Evolutionary conservation across 441 rosid genomes (phyloP).

Genomic region (Metrosideros polymorpha): DNA sequence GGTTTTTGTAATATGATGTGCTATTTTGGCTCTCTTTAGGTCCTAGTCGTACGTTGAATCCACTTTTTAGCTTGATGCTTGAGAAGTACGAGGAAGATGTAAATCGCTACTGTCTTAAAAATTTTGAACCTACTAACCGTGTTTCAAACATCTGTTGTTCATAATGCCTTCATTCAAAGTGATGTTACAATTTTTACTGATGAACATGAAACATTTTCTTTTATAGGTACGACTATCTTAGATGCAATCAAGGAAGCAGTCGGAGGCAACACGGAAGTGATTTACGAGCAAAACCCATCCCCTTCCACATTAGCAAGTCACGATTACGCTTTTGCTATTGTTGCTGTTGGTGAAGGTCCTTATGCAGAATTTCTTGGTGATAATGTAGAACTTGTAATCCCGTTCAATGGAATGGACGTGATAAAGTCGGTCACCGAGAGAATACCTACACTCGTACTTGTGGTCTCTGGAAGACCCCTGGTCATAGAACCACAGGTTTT

Average conservation of each 20-base stretch:
- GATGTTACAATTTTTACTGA: not conserved
- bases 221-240: slow-evolving; percentile 73
- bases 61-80: not conserved
- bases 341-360: slow-evolving; percentile 77
- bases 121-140: not conserved
- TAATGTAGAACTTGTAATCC: slow-evolving; percentile 41
- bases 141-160: not conserved
- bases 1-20: not conserved
- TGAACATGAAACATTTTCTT: not conserved
- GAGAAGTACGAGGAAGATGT: not conserved
- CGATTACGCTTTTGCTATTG: slow-evolving; percentile 58
- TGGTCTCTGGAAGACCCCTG: slow-evolving; percentile 76
- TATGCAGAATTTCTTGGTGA: slow-evolving; percentile 74
- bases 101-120: not conserved
- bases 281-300: slow-evolving; percentile 56
- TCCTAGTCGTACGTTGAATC: not conserved
- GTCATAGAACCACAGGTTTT: slow-evolving; percentile 37
- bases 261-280: slow-evolving; percentile 59
- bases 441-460: slow-evolving; percentile 55
- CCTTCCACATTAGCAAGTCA: slow-evolving; percentile 35
- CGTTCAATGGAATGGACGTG: slow-evolving; percentile 44
- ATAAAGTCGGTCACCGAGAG: slow-evolving; percentile 40
- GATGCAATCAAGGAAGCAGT: slow-evolving; percentile 62
- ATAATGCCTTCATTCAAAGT: not conserved
- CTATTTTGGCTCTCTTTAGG: not conserved